Conservation (phyloP, 768 basidiomycete species). For the Amanita pallidorosea region DNA sequence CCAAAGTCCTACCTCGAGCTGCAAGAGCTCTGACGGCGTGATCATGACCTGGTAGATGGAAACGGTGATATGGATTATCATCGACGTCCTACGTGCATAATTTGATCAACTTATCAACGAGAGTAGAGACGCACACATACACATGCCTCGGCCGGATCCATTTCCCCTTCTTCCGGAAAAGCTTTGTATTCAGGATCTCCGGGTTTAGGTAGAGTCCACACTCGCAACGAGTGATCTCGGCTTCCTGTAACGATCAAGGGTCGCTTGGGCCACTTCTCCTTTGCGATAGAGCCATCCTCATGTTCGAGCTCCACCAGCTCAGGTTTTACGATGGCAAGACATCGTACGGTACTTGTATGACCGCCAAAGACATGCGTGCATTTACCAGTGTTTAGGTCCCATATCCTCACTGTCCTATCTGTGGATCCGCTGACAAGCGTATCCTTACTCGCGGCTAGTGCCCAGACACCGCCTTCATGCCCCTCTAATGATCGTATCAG, state of each 20-base stretch:
- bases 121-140: constrained; percentile 12
- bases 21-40: constrained; percentile 91
- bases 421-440: constrained; percentile 87
- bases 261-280: constrained; percentile 61
- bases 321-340: constrained; percentile 92
- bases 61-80: constrained; percentile 83
- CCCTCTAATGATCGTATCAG: constrained; percentile 70
- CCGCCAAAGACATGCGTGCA: constrained; percentile 94
- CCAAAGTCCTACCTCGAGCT: constrained; percentile 78
- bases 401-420: constrained; percentile 87
- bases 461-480: constrained; percentile 96
- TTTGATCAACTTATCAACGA: neutral
- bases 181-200: constrained; percentile 70
- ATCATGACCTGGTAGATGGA: constrained; percentile 80
- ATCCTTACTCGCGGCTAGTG: constrained; percentile 81
- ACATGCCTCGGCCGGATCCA: constrained; percentile 39
- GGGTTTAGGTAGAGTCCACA: constrained; percentile 45
- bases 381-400: constrained; percentile 70
- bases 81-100: constrained; percentile 36
- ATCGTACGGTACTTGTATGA: constrained; percentile 93
- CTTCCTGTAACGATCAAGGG: constrained; percentile 69
- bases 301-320: constrained; percentile 71
- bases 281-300: constrained; percentile 46
- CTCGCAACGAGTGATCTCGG: constrained; percentile 55
- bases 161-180: constrained; percentile 48